Base-by-base conservation (phyloP, 139 green algal genomes). In the Chlamydomonas sp. region DNA sequence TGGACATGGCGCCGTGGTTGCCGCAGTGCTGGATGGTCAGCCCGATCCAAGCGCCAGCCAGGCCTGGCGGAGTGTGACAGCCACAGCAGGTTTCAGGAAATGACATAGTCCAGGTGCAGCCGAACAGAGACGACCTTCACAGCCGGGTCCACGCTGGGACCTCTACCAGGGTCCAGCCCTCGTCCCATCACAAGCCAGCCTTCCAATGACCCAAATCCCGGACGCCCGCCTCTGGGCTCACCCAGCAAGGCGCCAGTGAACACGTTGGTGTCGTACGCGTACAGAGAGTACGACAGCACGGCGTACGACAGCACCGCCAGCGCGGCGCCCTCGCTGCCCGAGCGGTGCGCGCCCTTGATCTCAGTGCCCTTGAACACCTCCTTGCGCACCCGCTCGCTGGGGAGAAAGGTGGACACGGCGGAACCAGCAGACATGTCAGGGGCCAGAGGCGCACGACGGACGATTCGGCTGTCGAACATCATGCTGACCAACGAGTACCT, bases 1-100 rank as follows among this genome's bases (percentile, higher is more conserved):
- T 96, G 60, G 89, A 95, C 96, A 98, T 98, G n/a, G 96, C 95
- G n/a, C 96, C 96, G 85, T 98, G 96, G 93, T 98, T 98, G 61
- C 95, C 95, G 90, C 95, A 97, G 89, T 98, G 95, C 94, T 97
- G 95, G 64, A 97, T 90, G 3, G 95, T 96, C 61, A 96, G 90
- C 3, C 95, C 96, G 79, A 97, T 96, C 96, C 96, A 98, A 15
- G 96, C 96, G 61, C 95, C 95, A 15, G 83, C 92, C 71, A 97
- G 83, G 57, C 96, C 91, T 94, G 91, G 10, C 60, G 15, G 75
- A 20, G 31, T 17, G 61, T 17, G 60, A 71, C 58, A 12, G 31
- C 31, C 31, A 49, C 31, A 49, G 31, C 31, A 49, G 31, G 0
- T 49, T 49, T 49, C 31, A 49, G 31, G 31, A 49, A 49, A 49